Evolutionary conservation across 176 grass and related monocot genomes (phyloP), one percentile per base, ranked within the genome.

Genomic region (Avena sativa): DNA sequence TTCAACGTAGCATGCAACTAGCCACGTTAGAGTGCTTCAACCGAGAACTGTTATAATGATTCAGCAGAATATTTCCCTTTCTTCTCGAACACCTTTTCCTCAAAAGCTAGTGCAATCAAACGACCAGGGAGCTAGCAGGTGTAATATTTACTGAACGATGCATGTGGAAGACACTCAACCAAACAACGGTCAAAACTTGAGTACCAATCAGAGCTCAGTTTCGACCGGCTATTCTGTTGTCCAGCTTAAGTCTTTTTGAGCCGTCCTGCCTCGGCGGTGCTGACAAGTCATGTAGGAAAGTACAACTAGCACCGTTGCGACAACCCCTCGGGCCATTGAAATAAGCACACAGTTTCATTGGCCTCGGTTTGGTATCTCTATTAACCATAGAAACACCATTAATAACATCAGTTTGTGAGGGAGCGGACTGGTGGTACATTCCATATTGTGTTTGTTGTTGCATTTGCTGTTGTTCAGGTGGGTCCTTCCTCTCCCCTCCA

Each of bases 281-380:
- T 52, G 90, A 92, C 46, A 76, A 60, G 30, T 99, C 97, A 5
- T 99, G 97, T 74, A 94, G 76, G 79, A 94, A 99, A 0, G 88
- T 88, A 89, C 97, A 99, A 69, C 79, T 97, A 15, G 94, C 87
- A 19, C 97, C 97, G 7, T 94, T 88, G 6, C 92, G 79, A 72
- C 97, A 99, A 15, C 97, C 97, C 86, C 88, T 97, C 0, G 92
- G 76, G 3, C 90, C 94, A 68, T 99, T 99, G 59, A 92, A 99
- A 26, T 90, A 96, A 16, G 88, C 94, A 82, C 97, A 99, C 23
- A 89, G 84, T 69, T 86, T 99, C 32, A 87, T 89, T 65, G 84
- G 76, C 90, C 89, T 94, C n/a, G 49, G 51, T 62, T 92, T 94
- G 26, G 19, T 58, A 76, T 97, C 89, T 85, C 88, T 84, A 50